phyloP scores from a whole-genome alignment of 176 grass and related monocot genomes.

The Avena sativa region DNA sequence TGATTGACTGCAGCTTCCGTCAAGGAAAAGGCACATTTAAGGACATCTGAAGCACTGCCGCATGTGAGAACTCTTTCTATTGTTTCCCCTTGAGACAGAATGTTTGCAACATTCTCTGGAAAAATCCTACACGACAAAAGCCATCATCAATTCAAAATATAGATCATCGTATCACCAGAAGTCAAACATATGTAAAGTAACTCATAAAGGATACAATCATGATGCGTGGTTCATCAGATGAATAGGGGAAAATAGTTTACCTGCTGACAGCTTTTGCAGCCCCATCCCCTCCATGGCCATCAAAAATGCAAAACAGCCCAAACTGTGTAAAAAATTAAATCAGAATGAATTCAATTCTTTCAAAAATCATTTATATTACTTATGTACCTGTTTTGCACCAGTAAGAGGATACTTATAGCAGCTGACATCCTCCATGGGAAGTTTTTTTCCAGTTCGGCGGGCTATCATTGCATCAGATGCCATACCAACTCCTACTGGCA shows the following conservation, averaged over 20 bases:
- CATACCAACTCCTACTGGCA: conserved; percentile 64
- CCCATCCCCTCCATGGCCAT: conserved; percentile 78
- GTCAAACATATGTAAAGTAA: conserved; percentile 4
- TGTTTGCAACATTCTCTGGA: conserved; percentile 61
- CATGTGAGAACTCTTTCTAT: conserved; percentile 54
- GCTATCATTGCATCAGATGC: conserved; percentile 75
- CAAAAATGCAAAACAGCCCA: conserved; percentile 70
- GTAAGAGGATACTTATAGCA: conserved; percentile 66
- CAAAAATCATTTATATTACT: background rate
- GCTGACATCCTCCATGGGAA: conserved; percentile 74
- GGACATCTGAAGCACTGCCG: conserved; percentile 69
- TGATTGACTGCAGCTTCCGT: conserved; percentile 75
- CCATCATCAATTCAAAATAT: conserved; percentile 18
- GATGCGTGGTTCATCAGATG: conserved; percentile 14
- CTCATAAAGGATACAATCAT: conserved; percentile 31
- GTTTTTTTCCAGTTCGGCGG: conserved; percentile 60
- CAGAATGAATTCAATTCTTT: conserved; percentile 9
- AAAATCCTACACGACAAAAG: conserved; percentile 59
- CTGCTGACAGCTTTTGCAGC: conserved; percentile 67
- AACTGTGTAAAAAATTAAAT: conserved; percentile 56
- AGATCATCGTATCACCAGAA: conserved; percentile 11
- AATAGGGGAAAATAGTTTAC: conserved; percentile 50
- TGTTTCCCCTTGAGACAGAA: conserved; percentile 58
- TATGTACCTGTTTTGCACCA: conserved; percentile 58
- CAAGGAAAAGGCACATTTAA: conserved; percentile 67